Evolutionary conservation across 2,329 filamentous ascomycete genomes (phyloP).

Genomic region (Lachnellula subtilissima): DNA sequence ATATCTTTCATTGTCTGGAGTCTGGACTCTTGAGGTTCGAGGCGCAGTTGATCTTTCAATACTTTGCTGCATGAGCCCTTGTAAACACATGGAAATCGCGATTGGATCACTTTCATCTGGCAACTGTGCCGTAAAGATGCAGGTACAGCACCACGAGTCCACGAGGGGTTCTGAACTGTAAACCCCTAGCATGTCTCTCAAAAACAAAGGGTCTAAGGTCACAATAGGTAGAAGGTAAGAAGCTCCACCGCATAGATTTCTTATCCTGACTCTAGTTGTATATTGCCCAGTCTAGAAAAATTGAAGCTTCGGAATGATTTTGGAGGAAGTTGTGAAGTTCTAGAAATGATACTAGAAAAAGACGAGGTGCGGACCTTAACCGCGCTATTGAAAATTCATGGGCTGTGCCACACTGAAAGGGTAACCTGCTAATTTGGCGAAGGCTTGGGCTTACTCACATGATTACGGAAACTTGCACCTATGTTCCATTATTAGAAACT

Average conservation of each 20-base stretch:
- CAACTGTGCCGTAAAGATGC: not conserved
- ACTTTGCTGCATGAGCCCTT: not conserved
- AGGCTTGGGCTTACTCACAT: not conserved
- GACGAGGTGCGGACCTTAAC: not conserved
- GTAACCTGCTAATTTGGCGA: not conserved
- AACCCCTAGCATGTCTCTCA: not conserved
- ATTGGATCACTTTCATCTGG: not conserved
- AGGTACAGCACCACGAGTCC: not conserved
- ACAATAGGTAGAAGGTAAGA: not conserved
- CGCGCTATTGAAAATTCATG: not conserved
- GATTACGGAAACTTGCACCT: not conserved
- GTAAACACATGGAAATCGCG: not conserved
- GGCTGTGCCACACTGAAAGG: not conserved
- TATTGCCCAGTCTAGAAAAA: not conserved
- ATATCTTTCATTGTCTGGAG: not conserved
- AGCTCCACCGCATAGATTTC: not conserved
- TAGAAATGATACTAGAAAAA: not conserved
- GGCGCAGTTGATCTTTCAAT: not conserved
- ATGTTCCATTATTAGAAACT: not conserved
- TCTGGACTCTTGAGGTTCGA: not conserved
- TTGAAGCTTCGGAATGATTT: not conserved
- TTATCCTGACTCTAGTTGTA: not conserved
- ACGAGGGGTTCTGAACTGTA: not conserved
- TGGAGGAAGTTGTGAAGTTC: not conserved
- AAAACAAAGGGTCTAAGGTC: not conserved